phyloP scores from a whole-genome alignment of 148 eudicot genomes.

The Camellia sinensis region DNA sequence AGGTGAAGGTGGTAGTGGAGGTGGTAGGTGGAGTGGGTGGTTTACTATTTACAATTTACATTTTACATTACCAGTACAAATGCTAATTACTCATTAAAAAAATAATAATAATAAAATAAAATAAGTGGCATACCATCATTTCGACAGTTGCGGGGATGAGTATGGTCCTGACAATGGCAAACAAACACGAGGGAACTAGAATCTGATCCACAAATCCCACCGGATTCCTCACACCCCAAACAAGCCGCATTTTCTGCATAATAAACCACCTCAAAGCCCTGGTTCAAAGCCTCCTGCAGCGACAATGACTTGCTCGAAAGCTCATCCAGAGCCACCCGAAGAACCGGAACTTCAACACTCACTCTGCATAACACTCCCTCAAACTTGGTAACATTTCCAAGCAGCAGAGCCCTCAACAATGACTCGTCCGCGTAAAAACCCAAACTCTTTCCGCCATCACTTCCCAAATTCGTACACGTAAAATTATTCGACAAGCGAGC shows the following conservation, averaged over 20 bases:
- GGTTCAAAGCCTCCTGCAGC: not conserved
- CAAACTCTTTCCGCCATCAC: not conserved
- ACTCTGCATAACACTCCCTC: not conserved
- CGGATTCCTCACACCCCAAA: not conserved
- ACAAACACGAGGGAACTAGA: not conserved
- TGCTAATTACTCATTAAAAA: no score
- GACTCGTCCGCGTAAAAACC: not conserved
- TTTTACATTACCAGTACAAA: no score
- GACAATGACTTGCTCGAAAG: not conserved
- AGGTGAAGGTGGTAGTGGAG: no score
- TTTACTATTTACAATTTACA: no score
- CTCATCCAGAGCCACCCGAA: not conserved
- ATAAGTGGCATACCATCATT: not conserved
- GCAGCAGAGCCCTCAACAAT: not conserved
- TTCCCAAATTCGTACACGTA: not conserved
- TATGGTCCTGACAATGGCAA: not conserved
- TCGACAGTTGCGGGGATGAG: not conserved
- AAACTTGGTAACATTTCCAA: no score
- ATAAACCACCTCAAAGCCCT: not conserved
- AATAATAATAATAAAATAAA: no score
- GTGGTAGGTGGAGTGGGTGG: no score
- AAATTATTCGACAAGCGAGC: not conserved
- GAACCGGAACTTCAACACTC: not conserved
- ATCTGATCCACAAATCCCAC: conserved; percentile 3
- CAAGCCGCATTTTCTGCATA: not conserved